These are phyloP conservation scores for Aurantiochytrium sp. DNA, from an alignment of 108 stramenopile genomes.

Conservation along the genomic window DNA sequence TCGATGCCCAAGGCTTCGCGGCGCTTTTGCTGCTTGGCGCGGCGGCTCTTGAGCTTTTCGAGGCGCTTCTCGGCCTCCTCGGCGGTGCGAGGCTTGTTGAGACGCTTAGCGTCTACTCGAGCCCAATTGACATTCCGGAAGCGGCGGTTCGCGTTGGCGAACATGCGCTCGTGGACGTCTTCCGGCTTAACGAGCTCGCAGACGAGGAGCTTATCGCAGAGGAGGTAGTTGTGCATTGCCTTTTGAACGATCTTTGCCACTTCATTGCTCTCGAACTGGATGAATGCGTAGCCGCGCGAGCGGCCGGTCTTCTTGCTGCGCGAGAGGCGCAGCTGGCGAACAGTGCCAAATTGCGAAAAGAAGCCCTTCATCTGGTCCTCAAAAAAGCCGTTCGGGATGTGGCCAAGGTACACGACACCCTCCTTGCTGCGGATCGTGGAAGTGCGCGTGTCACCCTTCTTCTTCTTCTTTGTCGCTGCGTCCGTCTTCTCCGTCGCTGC, in stretches of 20 bases:
- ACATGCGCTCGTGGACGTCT: slow-evolving; percentile 43
- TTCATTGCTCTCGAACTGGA: slow-evolving; percentile 74
- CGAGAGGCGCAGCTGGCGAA: slow-evolving; percentile 69
- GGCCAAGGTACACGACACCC: slow-evolving; percentile 87
- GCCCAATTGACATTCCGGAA: background rate
- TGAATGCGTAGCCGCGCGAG: slow-evolving; percentile 86
- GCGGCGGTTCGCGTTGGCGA: slow-evolving; percentile 24
- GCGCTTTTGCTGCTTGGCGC: background rate
- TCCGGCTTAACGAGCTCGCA: slow-evolving; percentile 70
- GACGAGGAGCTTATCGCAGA: slow-evolving; percentile 78
- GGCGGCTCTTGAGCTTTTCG: background rate
- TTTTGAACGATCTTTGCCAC: slow-evolving; percentile 86
- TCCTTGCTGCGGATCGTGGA: slow-evolving; percentile 2
- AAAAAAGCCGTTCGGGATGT: slow-evolving; percentile 85
- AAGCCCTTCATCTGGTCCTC: slow-evolving; percentile 81
- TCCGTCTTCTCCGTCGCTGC: slow-evolving; percentile 11
- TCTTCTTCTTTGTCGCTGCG: background rate
- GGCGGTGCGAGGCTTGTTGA: background rate
- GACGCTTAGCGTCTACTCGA: background rate
- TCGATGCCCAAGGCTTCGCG: slow-evolving; percentile 27
- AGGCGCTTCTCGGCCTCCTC: background rate
- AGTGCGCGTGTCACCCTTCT: background rate
- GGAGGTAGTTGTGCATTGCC: slow-evolving; percentile 86
- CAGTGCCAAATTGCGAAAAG: slow-evolving; percentile 87
- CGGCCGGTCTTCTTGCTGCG: slow-evolving; percentile 76